A percentile compares a stretch with the other conserved stretches of the same genome.
Evolutionary conservation across 169 alveolate species (phyloP).

Genomic region (Eimeria mitis): DNA sequence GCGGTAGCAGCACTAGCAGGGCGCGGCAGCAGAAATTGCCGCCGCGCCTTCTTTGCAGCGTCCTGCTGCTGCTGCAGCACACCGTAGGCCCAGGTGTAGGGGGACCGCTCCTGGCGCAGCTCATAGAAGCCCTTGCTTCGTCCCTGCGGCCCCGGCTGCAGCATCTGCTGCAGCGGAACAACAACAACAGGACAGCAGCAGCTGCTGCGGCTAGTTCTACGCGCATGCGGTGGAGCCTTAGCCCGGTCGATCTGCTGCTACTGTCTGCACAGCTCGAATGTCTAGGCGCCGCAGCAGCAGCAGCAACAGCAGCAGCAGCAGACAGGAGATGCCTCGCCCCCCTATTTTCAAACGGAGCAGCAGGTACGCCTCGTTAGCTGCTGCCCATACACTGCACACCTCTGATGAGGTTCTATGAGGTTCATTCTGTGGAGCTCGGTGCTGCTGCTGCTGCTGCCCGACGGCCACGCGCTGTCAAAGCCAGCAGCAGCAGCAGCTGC

Average conservation of each 20-base stretch:
- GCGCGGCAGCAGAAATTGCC: constrained; percentile 66
- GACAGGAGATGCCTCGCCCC: constrained; percentile 18
- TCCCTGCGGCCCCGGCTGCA: constrained; percentile 62
- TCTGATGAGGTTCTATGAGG: not conserved
- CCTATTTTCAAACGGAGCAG: constrained; percentile 9
- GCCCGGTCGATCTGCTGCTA: constrained; percentile 28
- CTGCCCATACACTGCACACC: not conserved
- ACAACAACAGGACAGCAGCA: constrained; percentile 2
- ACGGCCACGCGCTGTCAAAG: not conserved
- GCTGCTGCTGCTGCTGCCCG: constrained; percentile 9
- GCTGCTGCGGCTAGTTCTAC: constrained; percentile 23
- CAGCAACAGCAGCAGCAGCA: constrained; percentile 51
- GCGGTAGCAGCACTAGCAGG: constrained; percentile 22
- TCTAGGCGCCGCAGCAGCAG: constrained; percentile 50
- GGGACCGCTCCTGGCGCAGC: constrained; percentile 43
- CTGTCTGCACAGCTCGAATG: constrained; percentile 60
- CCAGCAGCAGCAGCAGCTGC: not conserved
- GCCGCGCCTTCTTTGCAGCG: constrained; percentile 63
- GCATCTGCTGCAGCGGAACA: constrained; percentile 72
- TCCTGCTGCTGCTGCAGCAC: constrained; percentile 75
- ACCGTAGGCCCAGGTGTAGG: constrained; percentile 7
- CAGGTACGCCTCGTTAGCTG: constrained; percentile 26
- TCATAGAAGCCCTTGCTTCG: constrained; percentile 51
- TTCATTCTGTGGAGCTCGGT: not conserved
- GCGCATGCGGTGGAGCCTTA: constrained; percentile 22